Percentiles rank a stretch among this genome's conserved stretches.
These are phyloP conservation scores for Penicillium janthinellum DNA, from an alignment of 2,329 filamentous ascomycete species.

Conservation along the genomic window DNA sequence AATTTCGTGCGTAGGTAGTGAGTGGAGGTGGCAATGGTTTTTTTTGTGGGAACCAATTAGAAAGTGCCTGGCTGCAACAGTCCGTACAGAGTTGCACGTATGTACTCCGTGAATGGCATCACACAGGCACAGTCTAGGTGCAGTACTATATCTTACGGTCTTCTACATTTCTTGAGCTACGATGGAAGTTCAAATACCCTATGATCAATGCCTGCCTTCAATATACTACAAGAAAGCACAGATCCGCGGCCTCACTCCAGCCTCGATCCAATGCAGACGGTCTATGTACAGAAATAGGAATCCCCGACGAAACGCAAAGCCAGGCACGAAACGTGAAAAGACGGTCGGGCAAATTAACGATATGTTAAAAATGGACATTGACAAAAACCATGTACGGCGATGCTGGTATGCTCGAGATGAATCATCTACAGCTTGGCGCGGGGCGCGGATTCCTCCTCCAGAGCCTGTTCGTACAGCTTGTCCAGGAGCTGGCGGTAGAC, in stretches of 20 bases:
- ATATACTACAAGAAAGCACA: slow-evolving; percentile 15
- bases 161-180: too few species aligned
- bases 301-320: background rate
- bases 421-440: slow-evolving; percentile 43
- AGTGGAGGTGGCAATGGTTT: background rate
- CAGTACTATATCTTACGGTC: too few species aligned
- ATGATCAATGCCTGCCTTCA: background rate
- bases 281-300: slow-evolving; percentile 6
- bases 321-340: background rate
- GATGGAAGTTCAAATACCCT: too few species aligned
- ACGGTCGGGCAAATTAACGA: background rate
- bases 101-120: too few species aligned
- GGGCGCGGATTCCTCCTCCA: slow-evolving; percentile 40
- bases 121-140: too few species aligned
- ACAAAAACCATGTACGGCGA: background rate
- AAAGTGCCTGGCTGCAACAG: too few species aligned
- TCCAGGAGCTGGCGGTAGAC: slow-evolving; percentile 60
- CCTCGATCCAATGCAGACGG: background rate
- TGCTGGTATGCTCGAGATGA: background rate
- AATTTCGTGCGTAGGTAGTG: background rate
- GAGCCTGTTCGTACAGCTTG: slow-evolving; percentile 61
- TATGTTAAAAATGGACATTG: slow-evolving; percentile 3
- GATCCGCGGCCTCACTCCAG: background rate
- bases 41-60: background rate
- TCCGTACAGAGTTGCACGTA: too few species aligned